phyloP scores from a whole-genome alignment of 768 basidiomycete genomes.

The Russula sp. region DNA sequence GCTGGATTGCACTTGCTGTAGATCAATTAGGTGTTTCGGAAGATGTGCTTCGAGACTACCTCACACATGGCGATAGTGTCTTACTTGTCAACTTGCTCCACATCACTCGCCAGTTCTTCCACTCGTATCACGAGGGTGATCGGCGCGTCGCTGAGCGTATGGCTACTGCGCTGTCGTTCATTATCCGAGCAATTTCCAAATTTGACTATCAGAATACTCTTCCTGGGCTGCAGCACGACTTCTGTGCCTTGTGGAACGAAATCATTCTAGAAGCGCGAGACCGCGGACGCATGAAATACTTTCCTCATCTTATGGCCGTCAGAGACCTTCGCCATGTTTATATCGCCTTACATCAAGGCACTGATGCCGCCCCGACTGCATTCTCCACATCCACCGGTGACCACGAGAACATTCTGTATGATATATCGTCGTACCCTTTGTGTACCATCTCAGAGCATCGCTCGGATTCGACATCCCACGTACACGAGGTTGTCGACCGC shows the following conservation, averaged over 20 bases:
- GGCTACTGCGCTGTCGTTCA: neutral
- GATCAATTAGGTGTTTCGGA: neutral
- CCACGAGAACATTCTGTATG: neutral
- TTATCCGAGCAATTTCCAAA: neutral
- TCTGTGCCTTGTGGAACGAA: no score
- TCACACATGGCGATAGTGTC: no score
- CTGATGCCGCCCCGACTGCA: no score
- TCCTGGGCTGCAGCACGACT: no score
- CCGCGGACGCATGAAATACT: neutral
- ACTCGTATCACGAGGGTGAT: no score
- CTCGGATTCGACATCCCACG: neutral
- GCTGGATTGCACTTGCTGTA: no score
- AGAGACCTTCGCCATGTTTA: neutral
- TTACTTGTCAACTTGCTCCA: conserved; percentile 2
- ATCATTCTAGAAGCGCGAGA: neutral
- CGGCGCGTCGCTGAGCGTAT: neutral
- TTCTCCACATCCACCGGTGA: neutral
- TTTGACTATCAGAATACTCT: neutral
- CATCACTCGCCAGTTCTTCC: neutral
- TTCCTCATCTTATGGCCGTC: neutral
- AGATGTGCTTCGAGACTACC: neutral
- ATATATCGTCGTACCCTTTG: neutral
- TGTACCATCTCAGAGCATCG: neutral
- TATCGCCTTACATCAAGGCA: neutral
- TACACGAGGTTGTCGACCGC: neutral